Conservation (phyloP, 148 eudicot species). For the Drosera capensis region DNA sequence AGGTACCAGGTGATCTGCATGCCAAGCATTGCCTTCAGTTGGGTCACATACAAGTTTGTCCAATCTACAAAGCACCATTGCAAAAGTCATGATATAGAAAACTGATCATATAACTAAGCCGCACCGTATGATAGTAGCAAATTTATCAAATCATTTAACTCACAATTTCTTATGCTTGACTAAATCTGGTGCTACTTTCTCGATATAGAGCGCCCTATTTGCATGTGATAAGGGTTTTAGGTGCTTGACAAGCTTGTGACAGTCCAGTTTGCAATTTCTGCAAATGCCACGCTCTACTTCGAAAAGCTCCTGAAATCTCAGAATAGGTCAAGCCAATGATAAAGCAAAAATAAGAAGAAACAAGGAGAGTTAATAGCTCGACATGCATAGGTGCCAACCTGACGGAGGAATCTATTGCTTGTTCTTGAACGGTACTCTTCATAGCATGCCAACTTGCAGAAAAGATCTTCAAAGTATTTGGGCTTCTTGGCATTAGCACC, state of each 20-base stretch:
- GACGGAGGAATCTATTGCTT: constrained; percentile 67
- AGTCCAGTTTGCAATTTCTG: constrained; percentile 64
- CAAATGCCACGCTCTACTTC: constrained; percentile 79
- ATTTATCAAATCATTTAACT: constrained; percentile 14
- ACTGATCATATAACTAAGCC: neutral
- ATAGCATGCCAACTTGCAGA: constrained; percentile 63
- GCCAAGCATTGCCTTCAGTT: constrained; percentile 95
- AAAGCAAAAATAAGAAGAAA: neutral
- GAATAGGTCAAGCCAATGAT: neutral
- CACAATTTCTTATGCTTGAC: constrained; percentile 48
- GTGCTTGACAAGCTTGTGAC: constrained; percentile 78
- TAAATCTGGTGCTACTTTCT: constrained; percentile 57
- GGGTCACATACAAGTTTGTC: constrained; percentile 74
- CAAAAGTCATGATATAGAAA: neutral
- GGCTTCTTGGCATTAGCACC: constrained; percentile 51
- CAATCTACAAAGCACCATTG: constrained; percentile 26
- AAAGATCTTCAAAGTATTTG: constrained; percentile 75
- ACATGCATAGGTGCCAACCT: constrained; percentile 25
- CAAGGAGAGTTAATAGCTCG: neutral
- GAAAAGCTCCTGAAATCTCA: constrained; percentile 59
- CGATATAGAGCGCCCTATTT: constrained; percentile 43
- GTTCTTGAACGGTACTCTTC: constrained; percentile 68
- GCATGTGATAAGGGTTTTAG: constrained; percentile 39
- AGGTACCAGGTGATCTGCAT: constrained; percentile 85
- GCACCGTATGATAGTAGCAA: neutral